Evolutionary conservation across 2,329 filamentous ascomycete species (phyloP), one percentile per base, ranked within the genome.

Genomic region (Cladosporium cucumerinum): DNA sequence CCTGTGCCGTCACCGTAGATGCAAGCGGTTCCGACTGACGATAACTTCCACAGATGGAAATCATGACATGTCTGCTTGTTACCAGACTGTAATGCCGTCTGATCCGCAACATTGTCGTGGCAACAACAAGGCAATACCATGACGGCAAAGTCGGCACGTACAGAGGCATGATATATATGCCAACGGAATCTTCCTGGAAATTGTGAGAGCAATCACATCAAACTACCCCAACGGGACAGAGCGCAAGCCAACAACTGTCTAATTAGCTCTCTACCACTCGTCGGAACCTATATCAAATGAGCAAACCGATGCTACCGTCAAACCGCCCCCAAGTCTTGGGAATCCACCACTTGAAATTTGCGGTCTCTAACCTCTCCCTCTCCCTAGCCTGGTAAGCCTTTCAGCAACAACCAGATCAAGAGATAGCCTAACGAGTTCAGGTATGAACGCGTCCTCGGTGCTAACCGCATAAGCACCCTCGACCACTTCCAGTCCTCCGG

Each of bases 281-380:
- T 32, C 51, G 10, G n/a, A 28, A 30, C 51, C 51, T 21, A 32
- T 46, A 46, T 21, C 51, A 30, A 57, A 57, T 57, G 54, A 57
- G 32, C 30, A 25, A 39, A 25, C 21, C 58, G 25, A 51, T 52
- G 58, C n/a, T 46, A 16, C 58, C 46, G 2, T 25, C 21, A 18
- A 28, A 26, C 36, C 52, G 64, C 1, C 65, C 65, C 2, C 62
- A 25, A 61, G 63, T 63, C 52, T 39, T 66, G 7, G 62, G 62
- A 30, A 62, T 66, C 23, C 65, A 66, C 57, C 65, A 66, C 28
- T 39, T 63, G 23, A 66, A 65, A 46, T 62, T 66, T 51, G 58
- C 65, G 43, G 65, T 66, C 18, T 66, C 63, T 1, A 66, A 66
- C 30, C 62, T 66, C 36, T 43, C 59, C 25, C 39, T 66, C 34